A percentile compares a stretch with the other conserved stretches of the same genome.
phyloP scores from a whole-genome alignment of 1,139 yeast genomes.

The Suhomyces maxii region DNA sequence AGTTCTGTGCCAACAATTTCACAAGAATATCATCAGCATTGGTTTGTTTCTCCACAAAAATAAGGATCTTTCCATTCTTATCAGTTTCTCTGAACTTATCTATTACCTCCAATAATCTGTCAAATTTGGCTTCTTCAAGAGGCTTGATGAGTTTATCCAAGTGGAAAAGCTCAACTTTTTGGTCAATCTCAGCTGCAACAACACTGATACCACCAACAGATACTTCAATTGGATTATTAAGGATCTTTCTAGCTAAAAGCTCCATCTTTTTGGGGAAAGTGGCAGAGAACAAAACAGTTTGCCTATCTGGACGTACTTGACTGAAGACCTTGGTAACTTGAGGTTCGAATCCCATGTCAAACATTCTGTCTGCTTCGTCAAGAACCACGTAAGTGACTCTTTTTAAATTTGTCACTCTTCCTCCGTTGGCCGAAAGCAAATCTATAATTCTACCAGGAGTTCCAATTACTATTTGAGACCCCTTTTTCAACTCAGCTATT shows the following conservation, averaged over 20 bases:
- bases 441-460: conserved; percentile 97
- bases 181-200: conserved; percentile 80
- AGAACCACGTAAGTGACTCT: conserved; percentile 79
- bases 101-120: conserved; percentile 52
- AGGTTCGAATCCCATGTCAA: conserved; percentile 97
- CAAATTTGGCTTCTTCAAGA: conserved; percentile 44
- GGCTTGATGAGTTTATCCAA: conserved; percentile 19
- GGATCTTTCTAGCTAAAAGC: conserved; percentile 62
- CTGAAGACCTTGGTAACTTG: conserved; percentile 82
- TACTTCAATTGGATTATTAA: conserved; percentile 69
- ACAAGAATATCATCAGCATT: conserved; percentile 71
- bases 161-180: conserved; percentile 61
- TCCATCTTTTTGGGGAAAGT: conserved; percentile 88
- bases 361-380: conserved; percentile 97
- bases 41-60: conserved; percentile 87
- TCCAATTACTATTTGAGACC: conserved; percentile 82
- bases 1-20: conserved; percentile 56
- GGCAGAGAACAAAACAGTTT: conserved; percentile 92
- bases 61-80: conserved; percentile 56
- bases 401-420: conserved; percentile 68
- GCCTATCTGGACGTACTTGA: conserved; percentile 82
- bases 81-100: conserved; percentile 37
- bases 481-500: conserved; percentile 75
- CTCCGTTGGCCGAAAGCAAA: conserved; percentile 78
- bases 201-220: conserved; percentile 80